Conservation (phyloP, 306 rosid genomes). For the Vachellia pachyceras region DNA sequence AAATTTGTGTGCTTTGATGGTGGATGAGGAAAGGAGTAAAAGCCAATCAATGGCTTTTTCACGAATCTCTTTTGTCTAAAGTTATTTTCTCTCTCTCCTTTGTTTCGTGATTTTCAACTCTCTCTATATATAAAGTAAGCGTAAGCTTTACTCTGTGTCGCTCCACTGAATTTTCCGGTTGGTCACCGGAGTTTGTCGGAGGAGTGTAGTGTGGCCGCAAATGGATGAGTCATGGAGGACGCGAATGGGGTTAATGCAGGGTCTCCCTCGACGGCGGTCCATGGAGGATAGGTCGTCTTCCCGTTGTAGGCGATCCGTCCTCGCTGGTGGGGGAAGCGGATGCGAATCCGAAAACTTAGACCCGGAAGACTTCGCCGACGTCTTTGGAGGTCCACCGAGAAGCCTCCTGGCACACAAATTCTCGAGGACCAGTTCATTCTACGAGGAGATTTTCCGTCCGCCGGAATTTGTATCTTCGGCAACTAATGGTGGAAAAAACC, state of each 20-base stretch:
- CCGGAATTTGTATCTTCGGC: slow-evolving; percentile 45
- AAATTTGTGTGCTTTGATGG: not conserved
- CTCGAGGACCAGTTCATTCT: slow-evolving; percentile 48
- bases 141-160: slow-evolving; percentile 14
- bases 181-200: slow-evolving; percentile 1
- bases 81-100: not conserved
- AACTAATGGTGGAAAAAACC: slow-evolving; percentile 48
- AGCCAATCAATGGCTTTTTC: slow-evolving; percentile 46
- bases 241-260: slow-evolving; percentile 52
- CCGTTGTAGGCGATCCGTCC: slow-evolving; percentile 30
- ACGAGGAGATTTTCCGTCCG: slow-evolving; percentile 64
- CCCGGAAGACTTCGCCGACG: slow-evolving; percentile 74
- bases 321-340: slow-evolving; percentile 35
- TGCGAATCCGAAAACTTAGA: slow-evolving; percentile 34
- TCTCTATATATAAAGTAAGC: slow-evolving; percentile 13
- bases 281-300: slow-evolving; percentile 43
- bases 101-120: slow-evolving; percentile 12
- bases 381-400: slow-evolving; percentile 88
- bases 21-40: slow-evolving; percentile 23
- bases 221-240: slow-evolving; percentile 76
- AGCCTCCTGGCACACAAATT: slow-evolving; percentile 58
- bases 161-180: slow-evolving; percentile 33
- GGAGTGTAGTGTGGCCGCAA: slow-evolving; percentile 28
- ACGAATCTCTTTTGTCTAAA: slow-evolving; percentile 2
- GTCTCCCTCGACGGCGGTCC: slow-evolving; percentile 61